These are phyloP conservation scores for Fusarium chaquense DNA, from an alignment of 2,329 filamentous ascomycete species.

Conservation along the genomic window DNA sequence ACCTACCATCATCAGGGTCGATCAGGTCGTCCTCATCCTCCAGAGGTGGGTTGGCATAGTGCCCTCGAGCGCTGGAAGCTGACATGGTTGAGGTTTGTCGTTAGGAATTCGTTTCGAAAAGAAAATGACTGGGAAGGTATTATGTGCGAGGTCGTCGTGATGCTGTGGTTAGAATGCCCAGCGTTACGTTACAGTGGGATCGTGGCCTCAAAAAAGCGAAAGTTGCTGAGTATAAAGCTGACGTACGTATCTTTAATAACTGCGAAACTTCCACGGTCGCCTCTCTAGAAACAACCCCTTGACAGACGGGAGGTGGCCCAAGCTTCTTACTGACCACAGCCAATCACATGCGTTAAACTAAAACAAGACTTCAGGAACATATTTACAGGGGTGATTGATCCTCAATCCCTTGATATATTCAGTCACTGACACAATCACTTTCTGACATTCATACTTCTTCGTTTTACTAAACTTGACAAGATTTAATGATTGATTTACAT, in stretches of 20 bases:
- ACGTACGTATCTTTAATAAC: slow-evolving; percentile 44
- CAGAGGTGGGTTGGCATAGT: slow-evolving; percentile 71
- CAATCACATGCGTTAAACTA: slow-evolving; percentile 38
- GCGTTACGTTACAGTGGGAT: slow-evolving; percentile 3
- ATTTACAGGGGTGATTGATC: not conserved
- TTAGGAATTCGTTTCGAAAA: not conserved
- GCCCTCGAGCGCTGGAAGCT: slow-evolving; percentile 62
- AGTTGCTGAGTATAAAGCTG: slow-evolving; percentile 42
- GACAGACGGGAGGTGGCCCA: slow-evolving; percentile 39
- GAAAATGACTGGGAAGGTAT: not conserved
- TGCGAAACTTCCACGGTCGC: slow-evolving; percentile 51
- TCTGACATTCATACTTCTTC: not conserved
- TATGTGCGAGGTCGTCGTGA: not conserved
- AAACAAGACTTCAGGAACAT: slow-evolving; percentile 4
- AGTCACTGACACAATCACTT: not conserved
- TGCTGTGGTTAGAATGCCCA: not conserved
- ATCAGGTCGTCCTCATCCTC: slow-evolving; percentile 76
- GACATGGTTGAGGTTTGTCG: slow-evolving; percentile 55
- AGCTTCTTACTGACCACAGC: slow-evolving; percentile 37
- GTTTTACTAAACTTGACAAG: not conserved
- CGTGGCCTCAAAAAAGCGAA: slow-evolving; percentile 12
- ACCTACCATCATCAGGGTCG: slow-evolving; percentile 80
- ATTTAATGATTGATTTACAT: not conserved
- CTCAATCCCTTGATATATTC: not conserved
- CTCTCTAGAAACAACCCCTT: slow-evolving; percentile 45